phyloP scores from a whole-genome alignment of 163 green algal species.

The Coccomyxa subellipsoidea region DNA sequence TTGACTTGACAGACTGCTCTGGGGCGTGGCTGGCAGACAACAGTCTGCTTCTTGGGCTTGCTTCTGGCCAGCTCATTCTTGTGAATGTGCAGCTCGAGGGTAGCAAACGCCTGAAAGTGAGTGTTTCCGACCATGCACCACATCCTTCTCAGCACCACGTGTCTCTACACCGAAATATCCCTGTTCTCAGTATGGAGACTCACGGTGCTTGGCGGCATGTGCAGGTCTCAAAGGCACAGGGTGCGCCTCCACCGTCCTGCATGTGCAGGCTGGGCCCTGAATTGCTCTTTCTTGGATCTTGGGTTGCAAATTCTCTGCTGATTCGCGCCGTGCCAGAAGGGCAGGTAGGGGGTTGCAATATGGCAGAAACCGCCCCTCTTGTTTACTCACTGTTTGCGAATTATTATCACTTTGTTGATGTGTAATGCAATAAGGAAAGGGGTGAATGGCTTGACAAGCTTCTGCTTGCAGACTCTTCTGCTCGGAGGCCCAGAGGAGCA shows the following conservation, averaged over 20 bases:
- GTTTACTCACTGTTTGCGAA: not conserved
- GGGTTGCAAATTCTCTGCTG: constrained; percentile 81
- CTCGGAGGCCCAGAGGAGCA: not conserved
- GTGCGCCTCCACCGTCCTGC: constrained; percentile 40
- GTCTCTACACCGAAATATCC: too few relatives aligned
- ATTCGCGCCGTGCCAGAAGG: constrained; percentile 41
- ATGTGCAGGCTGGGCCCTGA: constrained; percentile 33
- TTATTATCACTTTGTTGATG: not conserved
- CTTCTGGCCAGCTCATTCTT: constrained; percentile 68
- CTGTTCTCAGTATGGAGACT: too few relatives aligned
- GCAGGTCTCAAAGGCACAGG: constrained; percentile 41
- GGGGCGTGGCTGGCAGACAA: constrained; percentile 51
- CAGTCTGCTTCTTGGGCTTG: constrained; percentile 56
- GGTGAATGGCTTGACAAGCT: not conserved
- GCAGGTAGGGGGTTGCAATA: not conserved
- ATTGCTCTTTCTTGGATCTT: constrained; percentile 80
- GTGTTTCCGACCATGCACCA: too few relatives aligned
- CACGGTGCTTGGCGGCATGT: constrained; percentile 15
- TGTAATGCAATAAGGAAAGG: not conserved
- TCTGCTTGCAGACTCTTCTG: not conserved
- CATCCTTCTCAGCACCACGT: too few relatives aligned
- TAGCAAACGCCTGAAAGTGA: constrained; percentile 15
- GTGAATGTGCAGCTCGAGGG: constrained; percentile 45
- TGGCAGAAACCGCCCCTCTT: not conserved
- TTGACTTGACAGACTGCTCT: constrained; percentile 45